Evolutionary conservation across 2,329 filamentous ascomycete genomes (phyloP), one percentile per base, ranked within the genome.

Genomic region (Diaporthe australafricana): DNA sequence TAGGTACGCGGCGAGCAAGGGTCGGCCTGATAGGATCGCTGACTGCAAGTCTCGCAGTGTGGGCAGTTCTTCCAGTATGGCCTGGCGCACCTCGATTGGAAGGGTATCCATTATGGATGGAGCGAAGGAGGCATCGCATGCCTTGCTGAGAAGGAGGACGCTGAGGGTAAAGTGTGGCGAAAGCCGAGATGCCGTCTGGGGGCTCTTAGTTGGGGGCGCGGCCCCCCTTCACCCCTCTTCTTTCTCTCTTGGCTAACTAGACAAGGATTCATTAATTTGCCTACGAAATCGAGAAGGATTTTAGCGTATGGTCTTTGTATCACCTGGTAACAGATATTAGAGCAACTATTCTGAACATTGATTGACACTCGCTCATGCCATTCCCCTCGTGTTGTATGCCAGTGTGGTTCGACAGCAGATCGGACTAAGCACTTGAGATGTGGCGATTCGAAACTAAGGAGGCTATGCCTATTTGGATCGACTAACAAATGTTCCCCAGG

Each of bases 1-100:
- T 12, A 48, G 27, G 14, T 25, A 35, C 12, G 42, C 17, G 27
- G 22, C 60, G 12, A 48, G 60, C 42, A 63, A 20, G 60, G 60
- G 42, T 22, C 60, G 42, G 42, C 60, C 47, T 1, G 60, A 48
- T 17, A 63, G 60, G 42, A n/a, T n/a, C 47, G 60, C 60, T 14
- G 60, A 63, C 60, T 63, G 60, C 60, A 63, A n/a, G 42, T 63
- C 60, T 48, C 60, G 60, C 27, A 63, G 42, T 4, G 25, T 63
- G 14, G 42, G 42, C 30, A 63, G n/a, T 4, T 3, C 60, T 38
- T 63, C 60, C 11, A 63, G 42, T 22, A 63, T 48, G 30, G 27
- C 60, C 30, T 63, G 60, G 9, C 60, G 42, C 42, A 63, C 42
- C 60, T 63, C 60, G 22, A 63, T 25, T 35, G 60, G 60, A 9